These are phyloP conservation scores for Bryum argenteum DNA, from an alignment of 225 moss, liverwort and hornwort species.

Conservation along the genomic window DNA sequence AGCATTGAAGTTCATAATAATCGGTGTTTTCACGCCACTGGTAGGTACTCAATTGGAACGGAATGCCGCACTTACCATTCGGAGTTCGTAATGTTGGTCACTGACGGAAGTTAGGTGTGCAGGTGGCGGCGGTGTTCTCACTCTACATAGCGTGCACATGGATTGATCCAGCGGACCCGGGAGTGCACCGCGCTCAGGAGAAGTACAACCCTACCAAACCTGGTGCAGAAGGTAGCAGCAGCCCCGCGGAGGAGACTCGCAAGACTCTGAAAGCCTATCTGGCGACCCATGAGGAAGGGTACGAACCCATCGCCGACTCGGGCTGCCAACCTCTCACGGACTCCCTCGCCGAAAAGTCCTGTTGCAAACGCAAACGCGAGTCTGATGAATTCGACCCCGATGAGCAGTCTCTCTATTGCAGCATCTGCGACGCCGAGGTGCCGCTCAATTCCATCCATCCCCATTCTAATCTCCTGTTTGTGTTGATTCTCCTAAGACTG, in stretches of 20 bases:
- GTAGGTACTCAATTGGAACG: slow-evolving; percentile 35
- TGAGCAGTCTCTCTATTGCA: slow-evolving; percentile 75
- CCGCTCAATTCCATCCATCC: not conserved
- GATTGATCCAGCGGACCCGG: slow-evolving; percentile 85
- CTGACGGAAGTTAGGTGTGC: slow-evolving; percentile 18
- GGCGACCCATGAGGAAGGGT: slow-evolving; percentile 51
- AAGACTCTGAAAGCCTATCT: slow-evolving; percentile 42
- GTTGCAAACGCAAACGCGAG: slow-evolving; percentile 58
- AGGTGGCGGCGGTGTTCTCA: slow-evolving; percentile 75
- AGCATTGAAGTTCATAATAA: slow-evolving; percentile 60
- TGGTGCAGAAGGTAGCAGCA: not conserved
- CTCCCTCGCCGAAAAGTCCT: slow-evolving; percentile 43
- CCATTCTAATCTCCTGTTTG: not conserved
- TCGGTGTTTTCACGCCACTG: slow-evolving; percentile 72
- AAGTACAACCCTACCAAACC: slow-evolving; percentile 34
- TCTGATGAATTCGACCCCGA: slow-evolving; percentile 61
- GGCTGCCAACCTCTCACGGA: slow-evolving; percentile 55
- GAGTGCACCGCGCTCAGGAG: slow-evolving; percentile 56
- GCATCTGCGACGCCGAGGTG: slow-evolving; percentile 94
- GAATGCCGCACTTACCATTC: no score
- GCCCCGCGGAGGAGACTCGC: slow-evolving; percentile 37
- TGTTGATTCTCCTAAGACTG: no score
- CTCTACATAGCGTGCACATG: slow-evolving; percentile 83
- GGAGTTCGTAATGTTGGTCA: no score
- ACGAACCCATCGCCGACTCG: slow-evolving; percentile 54